Base-by-base conservation (phyloP, 192 early-diverging fungal species). In the Umbelopsis isabellina region DNA sequence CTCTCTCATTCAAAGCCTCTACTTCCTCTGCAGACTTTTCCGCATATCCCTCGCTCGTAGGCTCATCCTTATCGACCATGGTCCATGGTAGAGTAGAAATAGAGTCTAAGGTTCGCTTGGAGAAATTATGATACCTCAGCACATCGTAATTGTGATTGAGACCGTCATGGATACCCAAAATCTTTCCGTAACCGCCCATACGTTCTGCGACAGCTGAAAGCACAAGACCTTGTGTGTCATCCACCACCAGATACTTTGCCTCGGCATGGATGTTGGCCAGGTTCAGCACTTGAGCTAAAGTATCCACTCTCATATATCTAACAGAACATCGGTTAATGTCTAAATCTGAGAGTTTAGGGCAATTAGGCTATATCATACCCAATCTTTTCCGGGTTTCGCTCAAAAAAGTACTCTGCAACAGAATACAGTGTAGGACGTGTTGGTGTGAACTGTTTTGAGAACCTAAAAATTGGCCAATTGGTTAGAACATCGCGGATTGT, bases 191-290 rank as follows among this genome's bases (percentile, higher is more conserved):
- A 1, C 85, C 85, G 25, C 78, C 84, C 73, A 95, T 89, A 27
- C 95, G 89, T 71, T 96, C 92, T 30, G 94, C 83, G n/a, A 97
- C 72, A 1, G 94, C 91, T 6, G 87, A 76, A 5, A 92, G 75
- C 0, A 99, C 37, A 68, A 99, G 81, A 13, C 97, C 98, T 51
- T 92, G 92, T 0, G 91, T 92, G 66, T 98, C 97, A 77, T 99
- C 98, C 0, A 95, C 91, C 13, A 94, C 89, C 52, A 98, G 74
- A 7, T 94, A 49, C 12, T 89, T 88, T 8, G 84, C 80, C 46
- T 83, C 66, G 37, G 92, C 82, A 50, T 88, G 92, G 3, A 98
- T 89, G 69, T 99, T 97, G 10, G 88, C 91, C 65, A 87, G 78
- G 5, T 90, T 88, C 25, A 99, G 74, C 10, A 99, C 72, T 80